Base-by-base conservation (phyloP, 345 rosid species). In the Physaria fendleri region DNA sequence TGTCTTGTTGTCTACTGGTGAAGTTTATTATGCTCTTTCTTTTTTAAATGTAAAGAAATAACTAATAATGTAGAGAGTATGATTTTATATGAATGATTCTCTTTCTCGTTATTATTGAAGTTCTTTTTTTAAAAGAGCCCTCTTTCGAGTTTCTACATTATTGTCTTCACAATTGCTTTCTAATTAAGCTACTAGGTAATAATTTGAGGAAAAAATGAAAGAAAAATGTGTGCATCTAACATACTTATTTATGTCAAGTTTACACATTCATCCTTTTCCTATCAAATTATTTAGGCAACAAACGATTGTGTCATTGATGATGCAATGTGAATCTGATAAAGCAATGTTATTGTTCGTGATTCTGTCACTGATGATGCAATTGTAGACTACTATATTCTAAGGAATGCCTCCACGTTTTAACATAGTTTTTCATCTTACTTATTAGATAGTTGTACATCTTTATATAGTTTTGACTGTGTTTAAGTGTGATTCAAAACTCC, bases 21-120 rank as follows among this genome's bases (percentile, higher is more conserved):
- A 43, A 27, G 42, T 32, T 53, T 42, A n/a, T 37, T 42, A 33
- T 34, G 40, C 20, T 40, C 2, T n/a, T n/a, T n/a, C n/a, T n/a
- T n/a, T 64, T 56, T 43, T 20, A 22, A 25, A 13, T 68, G 68
- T 61, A 60, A 69, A 69, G 49, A 60, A 25, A 30, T 12, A 51
- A 59, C 3, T 42, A 57, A 68, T 68, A 51, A 68, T 59, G 66
- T 42, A 8, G 61, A 68, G 57, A 28, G 38, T 8, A 48, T 29
- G 50, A 39, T 35, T 64, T 34, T 48, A 15, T 65, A 29, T 10
- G 43, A 37, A 47, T 66, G 40, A 37, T 29, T 13, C 13, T 68
- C 12, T 50, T 41, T 48, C 38, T 11, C 33, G 15, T 41, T 23
- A 29, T 52, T 24, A 39, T 12, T 18, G 5, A 42, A 33, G 9